Base-by-base conservation (phyloP, 176 grass and related monocot species). In the Ensete glaucum region DNA sequence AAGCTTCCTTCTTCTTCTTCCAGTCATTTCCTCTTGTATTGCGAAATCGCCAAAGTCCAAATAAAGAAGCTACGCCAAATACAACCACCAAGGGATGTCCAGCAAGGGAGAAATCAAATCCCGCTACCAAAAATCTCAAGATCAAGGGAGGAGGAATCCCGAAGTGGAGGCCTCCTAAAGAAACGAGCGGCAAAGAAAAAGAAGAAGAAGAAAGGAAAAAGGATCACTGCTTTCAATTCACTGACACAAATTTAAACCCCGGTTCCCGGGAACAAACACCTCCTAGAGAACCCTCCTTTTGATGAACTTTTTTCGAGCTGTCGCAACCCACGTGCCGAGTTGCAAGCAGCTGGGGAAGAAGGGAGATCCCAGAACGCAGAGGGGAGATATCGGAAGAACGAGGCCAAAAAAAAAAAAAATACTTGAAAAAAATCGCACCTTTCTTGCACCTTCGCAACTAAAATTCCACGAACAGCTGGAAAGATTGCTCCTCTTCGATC, bases 1-100 rank as follows among this genome's bases (percentile, higher is more conserved):
- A 21, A 92, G 22, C 27, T 60, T 78, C 50, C 78, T 75, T 72
- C 79, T 82, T 13, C 82, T 78, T 57, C 7, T 74, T 34, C 72
- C 23, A 56, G 52, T 11, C 72, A 74, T 74, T 74, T 56, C 14
- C 9, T 2, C 12, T 56, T 29, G 9, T 57, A 26, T 74, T 52
- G 17, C 8, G 20, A n/a, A 2, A 15, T 68, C 65, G 12, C 68
- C 16, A 71, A 71, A 19, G 25, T 8, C 25, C 72, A 51, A 70
- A 70, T 70, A 15, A 49, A 11, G 67, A 17, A 50, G 43, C 7
- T 51, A 21, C 19, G 51, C 8, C 8, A 50, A 20, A 21, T 9
- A 60, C 17, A 60, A 60, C n/a, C 57, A 60, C 57, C 16, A 17
- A 17, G 34, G 50, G 1, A 50, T 50, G 1, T 8, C 62, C 62